Evolutionary conservation across 441 rosid genomes (phyloP).

Genomic region (Arabidopsis hybrid): DNA sequence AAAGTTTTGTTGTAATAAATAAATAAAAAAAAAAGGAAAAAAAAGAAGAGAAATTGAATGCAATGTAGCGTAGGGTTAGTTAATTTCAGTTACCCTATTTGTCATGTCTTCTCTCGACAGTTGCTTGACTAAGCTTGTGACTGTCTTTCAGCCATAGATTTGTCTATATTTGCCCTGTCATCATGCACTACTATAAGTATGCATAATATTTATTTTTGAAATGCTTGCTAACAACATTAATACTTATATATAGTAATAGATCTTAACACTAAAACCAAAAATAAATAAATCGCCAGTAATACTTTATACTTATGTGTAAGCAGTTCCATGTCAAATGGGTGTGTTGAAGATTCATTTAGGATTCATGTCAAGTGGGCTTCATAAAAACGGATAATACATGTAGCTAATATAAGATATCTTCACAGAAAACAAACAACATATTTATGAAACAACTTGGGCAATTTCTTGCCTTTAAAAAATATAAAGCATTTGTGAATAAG

Average conservation of each 20-base stretch:
- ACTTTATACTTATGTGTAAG: neutral
- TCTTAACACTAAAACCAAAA: neutral
- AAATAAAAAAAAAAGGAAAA: conserved; percentile 22
- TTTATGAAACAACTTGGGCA: conserved; percentile 11
- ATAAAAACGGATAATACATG: neutral
- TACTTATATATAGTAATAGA: neutral
- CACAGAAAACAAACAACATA: neutral
- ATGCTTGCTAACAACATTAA: neutral
- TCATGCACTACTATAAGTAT: neutral
- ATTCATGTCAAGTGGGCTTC: conserved; percentile 27
- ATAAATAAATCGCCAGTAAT: neutral
- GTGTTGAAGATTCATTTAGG: conserved; percentile 13
- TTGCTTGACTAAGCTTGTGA: conserved; percentile 40
- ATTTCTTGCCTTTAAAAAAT: neutral
- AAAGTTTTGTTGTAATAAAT: conserved; percentile 29
- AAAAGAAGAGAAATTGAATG: conserved; percentile 24
- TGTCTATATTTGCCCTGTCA: conserved; percentile 35
- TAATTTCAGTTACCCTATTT: conserved; percentile 43
- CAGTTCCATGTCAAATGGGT: neutral
- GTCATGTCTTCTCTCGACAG: conserved; percentile 46
- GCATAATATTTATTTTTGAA: neutral
- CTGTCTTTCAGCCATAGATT: conserved; percentile 15
- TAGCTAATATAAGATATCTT: neutral
- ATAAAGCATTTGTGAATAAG: neutral
- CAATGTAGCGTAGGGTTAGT: conserved; percentile 35